Conservation (phyloP, 2,329 filamentous ascomycete species). For the Penicillium hordei region DNA sequence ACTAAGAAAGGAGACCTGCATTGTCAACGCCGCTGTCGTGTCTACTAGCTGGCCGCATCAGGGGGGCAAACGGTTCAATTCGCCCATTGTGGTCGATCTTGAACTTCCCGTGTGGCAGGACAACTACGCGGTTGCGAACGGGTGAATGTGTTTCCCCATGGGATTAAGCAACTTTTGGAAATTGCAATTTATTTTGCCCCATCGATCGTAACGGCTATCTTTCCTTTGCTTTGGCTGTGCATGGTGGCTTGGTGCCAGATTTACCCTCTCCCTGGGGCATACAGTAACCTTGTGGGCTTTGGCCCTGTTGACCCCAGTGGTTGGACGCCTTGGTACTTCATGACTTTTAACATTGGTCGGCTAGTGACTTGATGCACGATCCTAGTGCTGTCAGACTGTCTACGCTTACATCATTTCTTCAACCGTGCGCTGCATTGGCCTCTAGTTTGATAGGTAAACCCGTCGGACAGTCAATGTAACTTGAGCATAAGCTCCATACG, state of each 20-base stretch:
- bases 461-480: slow-evolving; percentile 11
- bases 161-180: neutral
- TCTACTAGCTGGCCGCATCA: slow-evolving; percentile 64
- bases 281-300: slow-evolving; percentile 19
- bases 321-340: slow-evolving; percentile 20
- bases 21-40: slow-evolving; percentile 78
- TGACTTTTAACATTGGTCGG: slow-evolving; percentile 11
- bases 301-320: slow-evolving; percentile 5
- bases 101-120: slow-evolving; percentile 62
- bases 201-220: slow-evolving; percentile 6
- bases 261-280: slow-evolving; percentile 9
- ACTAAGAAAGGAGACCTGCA: slow-evolving; percentile 66
- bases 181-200: neutral
- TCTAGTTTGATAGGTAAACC: neutral
- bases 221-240: slow-evolving; percentile 9
- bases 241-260: slow-evolving; percentile 20
- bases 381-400: slow-evolving; percentile 16
- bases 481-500: neutral
- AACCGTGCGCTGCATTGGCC: neutral
- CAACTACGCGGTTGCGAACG: slow-evolving; percentile 4
- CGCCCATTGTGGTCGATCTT: slow-evolving; percentile 81
- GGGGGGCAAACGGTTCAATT: slow-evolving; percentile 66
- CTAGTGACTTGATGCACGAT: slow-evolving; percentile 4
- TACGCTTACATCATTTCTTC: slow-evolving; percentile 5
- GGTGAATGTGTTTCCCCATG: neutral